Percentiles rank a stretch among this genome's conserved stretches.
These are phyloP conservation scores for Rhododendron simsii DNA, from an alignment of 148 eudicot species.

Conservation along the genomic window DNA sequence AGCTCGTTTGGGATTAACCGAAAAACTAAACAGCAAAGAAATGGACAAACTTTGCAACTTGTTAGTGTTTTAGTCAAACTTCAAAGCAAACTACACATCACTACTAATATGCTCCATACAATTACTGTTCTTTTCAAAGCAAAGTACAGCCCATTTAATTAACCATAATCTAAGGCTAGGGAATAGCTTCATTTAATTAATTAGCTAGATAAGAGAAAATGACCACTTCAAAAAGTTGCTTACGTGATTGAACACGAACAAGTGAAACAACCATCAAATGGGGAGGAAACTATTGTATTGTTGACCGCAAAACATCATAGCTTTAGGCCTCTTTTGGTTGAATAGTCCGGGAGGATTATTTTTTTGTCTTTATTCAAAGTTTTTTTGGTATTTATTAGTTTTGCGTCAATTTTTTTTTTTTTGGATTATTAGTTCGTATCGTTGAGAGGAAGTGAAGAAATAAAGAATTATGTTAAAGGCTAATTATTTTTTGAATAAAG, in stretches of 20 bases:
- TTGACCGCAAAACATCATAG: background rate
- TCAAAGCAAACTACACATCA: background rate
- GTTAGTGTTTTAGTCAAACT: background rate
- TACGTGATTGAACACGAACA: background rate
- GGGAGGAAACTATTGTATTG: background rate
- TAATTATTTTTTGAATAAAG: too few relatives aligned
- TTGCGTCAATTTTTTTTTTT: too few relatives aligned
- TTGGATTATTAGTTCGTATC: too few relatives aligned
- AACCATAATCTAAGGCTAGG: background rate
- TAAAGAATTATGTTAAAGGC: too few relatives aligned
- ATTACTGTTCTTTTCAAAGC: background rate
- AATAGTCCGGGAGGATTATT: too few relatives aligned
- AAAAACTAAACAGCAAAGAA: background rate
- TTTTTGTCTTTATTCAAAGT: too few relatives aligned
- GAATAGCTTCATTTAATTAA: background rate
- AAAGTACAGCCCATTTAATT: background rate
- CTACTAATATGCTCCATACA: background rate
- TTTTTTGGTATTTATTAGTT: too few relatives aligned
- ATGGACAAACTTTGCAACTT: background rate
- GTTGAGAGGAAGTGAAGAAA: too few relatives aligned
- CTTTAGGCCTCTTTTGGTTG: too few relatives aligned
- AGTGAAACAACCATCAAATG: background rate
- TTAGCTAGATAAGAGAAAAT: background rate
- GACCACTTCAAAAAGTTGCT: background rate
- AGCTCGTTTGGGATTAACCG: background rate